Base-by-base conservation (phyloP, 176 grass and related monocot species). In the Tillandsia leiboldiana region DNA sequence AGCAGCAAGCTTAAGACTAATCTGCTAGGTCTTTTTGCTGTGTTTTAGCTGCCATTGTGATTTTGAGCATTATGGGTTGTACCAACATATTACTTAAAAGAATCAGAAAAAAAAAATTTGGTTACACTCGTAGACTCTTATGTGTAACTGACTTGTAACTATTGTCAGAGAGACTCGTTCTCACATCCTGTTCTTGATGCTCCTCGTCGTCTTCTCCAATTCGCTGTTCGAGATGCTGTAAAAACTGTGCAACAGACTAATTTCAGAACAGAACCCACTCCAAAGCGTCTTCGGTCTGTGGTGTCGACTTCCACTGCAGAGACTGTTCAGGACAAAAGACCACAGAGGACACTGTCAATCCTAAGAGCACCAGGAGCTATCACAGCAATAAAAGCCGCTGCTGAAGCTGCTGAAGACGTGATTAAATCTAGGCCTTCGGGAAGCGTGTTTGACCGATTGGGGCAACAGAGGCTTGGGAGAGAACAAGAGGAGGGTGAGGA, bases 161-260 rank as follows among this genome's bases (percentile, higher is more conserved):
- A n/a, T 80, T 77, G 67, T 59, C 76, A 96, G 91, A 83, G 80
- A 82, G 85, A 86, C 2, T 18, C 73, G 28, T 29, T 79, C 75
- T 85, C 74, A 10, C 73, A 78, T 63, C 71, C 77, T 6, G 72
- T 53, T 51, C 61, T 96, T 82, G 84, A 79, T 75, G 91, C 88
- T 65, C 85, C 91, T 11, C 75, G 76, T 12, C 83, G 91, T 50
- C 91, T 96, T 86, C 85, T 96, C 50, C 88, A 96, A 53, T 96
- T 91, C 26, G 88, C 88, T 68, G 88, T 96, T 84, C 85, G 85
- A 72, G 91, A 96, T 96, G 88, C 83, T 82, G 88, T 96, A 63
- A 91, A 88, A 83, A 83, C 80, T 71, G 83, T 91, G 69, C 85
- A 88, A 64, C 85, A 85, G 66, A 70, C 75, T 33, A 86, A 53